phyloP scores from a whole-genome alignment of 2,329 filamentous ascomycete species.

The Chrysoporthe austroafricana region DNA sequence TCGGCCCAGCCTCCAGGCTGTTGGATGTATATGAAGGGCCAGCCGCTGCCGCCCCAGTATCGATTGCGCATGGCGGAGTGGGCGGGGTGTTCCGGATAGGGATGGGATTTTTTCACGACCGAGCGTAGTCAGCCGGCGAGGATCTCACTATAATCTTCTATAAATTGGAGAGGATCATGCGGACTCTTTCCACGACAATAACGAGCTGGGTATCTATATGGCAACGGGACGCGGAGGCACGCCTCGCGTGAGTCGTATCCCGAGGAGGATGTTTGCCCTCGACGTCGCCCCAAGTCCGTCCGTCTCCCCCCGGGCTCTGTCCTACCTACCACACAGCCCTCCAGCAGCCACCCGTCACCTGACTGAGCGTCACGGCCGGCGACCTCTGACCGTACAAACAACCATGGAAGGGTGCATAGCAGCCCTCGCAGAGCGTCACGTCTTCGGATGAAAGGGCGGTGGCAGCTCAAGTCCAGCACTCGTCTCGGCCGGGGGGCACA shows the following conservation, averaged over 20 bases:
- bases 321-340: neutral
- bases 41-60: conserved; percentile 8
- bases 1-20: conserved; percentile 25
- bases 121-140: too few relatives aligned
- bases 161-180: too few relatives aligned
- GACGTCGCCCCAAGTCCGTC: neutral
- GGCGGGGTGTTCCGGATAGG: neutral
- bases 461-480: neutral
- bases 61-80: conserved; percentile 20
- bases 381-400: conserved; percentile 11
- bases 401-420: neutral
- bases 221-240: neutral
- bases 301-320: neutral
- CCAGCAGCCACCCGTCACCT: neutral
- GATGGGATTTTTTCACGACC: too few relatives aligned
- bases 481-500: neutral
- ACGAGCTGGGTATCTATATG: neutral
- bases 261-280: conserved; percentile 17
- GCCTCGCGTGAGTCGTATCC: neutral
- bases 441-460: conserved; percentile 21
- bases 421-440: neutral
- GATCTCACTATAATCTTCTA: too few relatives aligned
- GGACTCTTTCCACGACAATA: neutral
- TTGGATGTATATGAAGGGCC: conserved; percentile 21
- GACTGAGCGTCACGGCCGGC: neutral